phyloP scores from a whole-genome alignment of 2,329 filamentous ascomycete genomes.

The Drechslera avenae region DNA sequence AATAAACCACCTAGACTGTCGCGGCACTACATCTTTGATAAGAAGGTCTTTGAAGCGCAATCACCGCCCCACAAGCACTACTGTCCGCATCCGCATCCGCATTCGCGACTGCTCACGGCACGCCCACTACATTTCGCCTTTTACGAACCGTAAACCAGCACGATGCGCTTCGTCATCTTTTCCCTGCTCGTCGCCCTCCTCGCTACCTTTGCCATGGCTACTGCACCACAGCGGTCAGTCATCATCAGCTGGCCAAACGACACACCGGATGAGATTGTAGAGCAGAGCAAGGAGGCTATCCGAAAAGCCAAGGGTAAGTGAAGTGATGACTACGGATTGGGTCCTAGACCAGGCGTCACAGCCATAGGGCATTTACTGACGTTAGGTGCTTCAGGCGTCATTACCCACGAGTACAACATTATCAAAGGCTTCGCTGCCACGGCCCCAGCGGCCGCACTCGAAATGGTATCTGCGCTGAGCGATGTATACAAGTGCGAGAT shows the following conservation, averaged over 20 bases:
- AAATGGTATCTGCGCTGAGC: constrained; percentile 68
- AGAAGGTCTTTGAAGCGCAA: too few species aligned
- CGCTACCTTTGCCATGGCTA: constrained; percentile 66
- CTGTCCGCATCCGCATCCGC: background rate
- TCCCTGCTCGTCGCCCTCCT: constrained; percentile 64
- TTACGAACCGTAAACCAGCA: constrained; percentile 23
- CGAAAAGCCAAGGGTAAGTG: constrained; percentile 67
- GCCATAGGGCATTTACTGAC: constrained; percentile 46
- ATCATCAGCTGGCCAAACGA: constrained; percentile 77
- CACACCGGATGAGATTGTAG: constrained; percentile 70
- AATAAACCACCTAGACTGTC: background rate
- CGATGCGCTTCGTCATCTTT: constrained; percentile 69
- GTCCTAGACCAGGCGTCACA: background rate
- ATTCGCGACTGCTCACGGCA: background rate
- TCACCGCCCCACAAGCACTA: too few species aligned
- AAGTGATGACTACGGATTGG: background rate
- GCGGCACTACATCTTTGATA: constrained; percentile 1
- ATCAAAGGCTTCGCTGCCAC: constrained; percentile 78
- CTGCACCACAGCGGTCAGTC: constrained; percentile 67
- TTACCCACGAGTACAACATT: constrained; percentile 75
- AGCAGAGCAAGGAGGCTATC: constrained; percentile 74
- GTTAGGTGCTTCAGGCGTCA: background rate
- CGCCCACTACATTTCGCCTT: background rate
- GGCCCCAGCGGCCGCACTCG: constrained; percentile 70
- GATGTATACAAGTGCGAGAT: constrained; percentile 67